A percentile compares a stretch with the other conserved stretches of the same genome.
phyloP scores from a whole-genome alignment of 208 protist species.

The Angomonas ambiguus region DNA sequence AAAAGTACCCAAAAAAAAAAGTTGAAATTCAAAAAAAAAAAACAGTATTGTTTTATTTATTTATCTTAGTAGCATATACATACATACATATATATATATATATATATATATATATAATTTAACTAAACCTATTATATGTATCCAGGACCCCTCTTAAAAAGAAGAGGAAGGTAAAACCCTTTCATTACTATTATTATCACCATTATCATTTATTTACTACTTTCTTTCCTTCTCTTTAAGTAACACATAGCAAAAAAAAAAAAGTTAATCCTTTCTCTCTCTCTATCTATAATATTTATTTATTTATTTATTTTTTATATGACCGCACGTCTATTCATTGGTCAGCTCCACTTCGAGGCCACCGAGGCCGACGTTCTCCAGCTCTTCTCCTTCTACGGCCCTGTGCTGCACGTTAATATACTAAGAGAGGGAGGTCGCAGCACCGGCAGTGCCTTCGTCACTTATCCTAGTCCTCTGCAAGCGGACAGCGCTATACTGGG shows the following conservation, averaged over 20 bases:
- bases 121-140: too few relatives aligned
- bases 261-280: constrained; percentile 4
- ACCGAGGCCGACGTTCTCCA: constrained; percentile 35
- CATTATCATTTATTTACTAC: constrained; percentile 4
- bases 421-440: constrained; percentile 52
- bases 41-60: constrained; percentile 5
- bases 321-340: constrained; percentile 6
- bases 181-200: too few relatives aligned
- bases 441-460: constrained; percentile 63
- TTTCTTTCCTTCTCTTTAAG: too few relatives aligned
- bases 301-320: constrained; percentile 18
- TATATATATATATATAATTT: too few relatives aligned
- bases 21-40: neutral
- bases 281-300: neutral
- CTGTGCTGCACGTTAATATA: constrained; percentile 55
- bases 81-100: too few relatives aligned
- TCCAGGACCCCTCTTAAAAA: too few relatives aligned
- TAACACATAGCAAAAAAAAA: neutral
- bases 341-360: constrained; percentile 33
- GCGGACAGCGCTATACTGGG: constrained; percentile 70
- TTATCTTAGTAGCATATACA: too few relatives aligned
- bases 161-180: too few relatives aligned
- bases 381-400: constrained; percentile 32
- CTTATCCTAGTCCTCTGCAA: constrained; percentile 53
- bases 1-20: constrained; percentile 9